A percentile compares a stretch with the other conserved stretches of the same genome.
Conservation (phyloP, 2,329 filamentous ascomycete species). For the Phaeophleospora eucalypticola region DNA sequence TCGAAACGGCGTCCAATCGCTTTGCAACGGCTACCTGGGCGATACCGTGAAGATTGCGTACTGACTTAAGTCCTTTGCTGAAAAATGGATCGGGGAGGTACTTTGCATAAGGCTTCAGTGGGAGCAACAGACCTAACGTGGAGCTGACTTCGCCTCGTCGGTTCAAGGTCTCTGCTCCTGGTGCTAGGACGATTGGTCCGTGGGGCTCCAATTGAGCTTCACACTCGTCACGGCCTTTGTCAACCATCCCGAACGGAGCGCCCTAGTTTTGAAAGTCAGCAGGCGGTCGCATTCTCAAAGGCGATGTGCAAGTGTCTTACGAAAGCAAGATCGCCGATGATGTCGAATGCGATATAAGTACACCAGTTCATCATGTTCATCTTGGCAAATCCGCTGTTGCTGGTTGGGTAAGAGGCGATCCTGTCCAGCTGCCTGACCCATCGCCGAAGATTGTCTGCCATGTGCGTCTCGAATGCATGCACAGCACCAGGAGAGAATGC, state of each 20-base stretch:
- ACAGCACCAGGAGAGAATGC: slow-evolving; percentile 34
- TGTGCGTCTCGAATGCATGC: slow-evolving; percentile 32
- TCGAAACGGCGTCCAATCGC: slow-evolving; percentile 18
- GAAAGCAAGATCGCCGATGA: not conserved
- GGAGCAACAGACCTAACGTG: slow-evolving; percentile 18
- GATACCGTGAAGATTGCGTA: slow-evolving; percentile 23
- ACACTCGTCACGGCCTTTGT: slow-evolving; percentile 22
- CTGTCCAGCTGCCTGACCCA: slow-evolving; percentile 22
- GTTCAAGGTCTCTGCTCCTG: slow-evolving; percentile 22
- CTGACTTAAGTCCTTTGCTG: slow-evolving; percentile 22
- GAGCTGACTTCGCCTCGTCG: slow-evolving; percentile 24
- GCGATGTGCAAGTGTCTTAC: too few species aligned
- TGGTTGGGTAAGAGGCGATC: slow-evolving; percentile 12
- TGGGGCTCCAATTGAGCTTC: slow-evolving; percentile 19
- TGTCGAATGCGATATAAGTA: too few species aligned
- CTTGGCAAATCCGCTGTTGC: slow-evolving; percentile 12
- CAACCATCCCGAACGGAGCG: slow-evolving; percentile 26
- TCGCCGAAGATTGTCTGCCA: slow-evolving; percentile 26
- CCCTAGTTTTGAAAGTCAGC: too few species aligned
- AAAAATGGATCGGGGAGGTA: slow-evolving; percentile 27
- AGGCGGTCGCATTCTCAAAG: too few species aligned
- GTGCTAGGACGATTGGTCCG: slow-evolving; percentile 15
- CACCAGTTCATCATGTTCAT: slow-evolving; percentile 27
- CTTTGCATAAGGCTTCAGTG: slow-evolving; percentile 18
- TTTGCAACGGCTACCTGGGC: slow-evolving; percentile 30